Evolutionary conservation across 2,329 filamentous ascomycete genomes (phyloP).

Genomic region (Fusarium sp.): DNA sequence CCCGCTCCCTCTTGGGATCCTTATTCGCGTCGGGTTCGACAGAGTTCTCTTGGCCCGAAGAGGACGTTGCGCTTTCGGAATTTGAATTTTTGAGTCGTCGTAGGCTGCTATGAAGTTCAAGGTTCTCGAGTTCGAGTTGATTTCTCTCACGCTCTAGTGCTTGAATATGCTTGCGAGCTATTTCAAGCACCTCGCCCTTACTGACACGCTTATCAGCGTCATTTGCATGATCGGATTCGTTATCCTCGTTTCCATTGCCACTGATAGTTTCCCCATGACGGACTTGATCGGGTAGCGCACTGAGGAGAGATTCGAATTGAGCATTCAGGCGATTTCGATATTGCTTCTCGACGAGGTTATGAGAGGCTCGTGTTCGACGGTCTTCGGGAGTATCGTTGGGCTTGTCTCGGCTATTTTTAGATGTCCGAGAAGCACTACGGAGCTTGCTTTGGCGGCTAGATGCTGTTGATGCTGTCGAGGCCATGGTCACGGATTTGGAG

Average conservation of each 20-base stretch:
- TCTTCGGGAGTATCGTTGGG: constrained; percentile 42
- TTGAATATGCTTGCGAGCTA: constrained; percentile 42
- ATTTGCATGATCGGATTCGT: constrained; percentile 34
- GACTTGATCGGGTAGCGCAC: constrained; percentile 33
- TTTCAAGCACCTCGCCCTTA: constrained; percentile 43
- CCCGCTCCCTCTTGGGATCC: constrained; percentile 16
- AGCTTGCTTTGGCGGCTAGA: constrained; percentile 41
- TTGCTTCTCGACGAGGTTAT: constrained; percentile 43
- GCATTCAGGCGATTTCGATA: constrained; percentile 42
- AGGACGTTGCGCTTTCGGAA: constrained; percentile 7
- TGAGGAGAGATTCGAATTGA: constrained; percentile 41
- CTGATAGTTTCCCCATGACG: constrained; percentile 19
- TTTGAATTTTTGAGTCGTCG: constrained; percentile 28
- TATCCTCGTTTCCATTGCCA: constrained; percentile 25
- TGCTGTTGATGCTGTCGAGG: constrained; percentile 36
- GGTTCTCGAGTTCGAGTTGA: constrained; percentile 37
- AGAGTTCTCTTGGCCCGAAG: constrained; percentile 22
- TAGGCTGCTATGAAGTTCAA: constrained; percentile 39
- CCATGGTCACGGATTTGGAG: constrained; percentile 38
- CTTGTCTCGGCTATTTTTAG: constrained; percentile 39
- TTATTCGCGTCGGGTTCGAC: constrained; percentile 22
- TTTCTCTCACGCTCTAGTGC: constrained; percentile 37
- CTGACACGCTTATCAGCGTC: constrained; percentile 40
- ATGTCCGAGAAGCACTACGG: constrained; percentile 42
- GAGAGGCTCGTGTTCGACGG: constrained; percentile 41